Evolutionary conservation across 768 basidiomycete genomes (phyloP).

Genomic region (Auricularia heimuer): DNA sequence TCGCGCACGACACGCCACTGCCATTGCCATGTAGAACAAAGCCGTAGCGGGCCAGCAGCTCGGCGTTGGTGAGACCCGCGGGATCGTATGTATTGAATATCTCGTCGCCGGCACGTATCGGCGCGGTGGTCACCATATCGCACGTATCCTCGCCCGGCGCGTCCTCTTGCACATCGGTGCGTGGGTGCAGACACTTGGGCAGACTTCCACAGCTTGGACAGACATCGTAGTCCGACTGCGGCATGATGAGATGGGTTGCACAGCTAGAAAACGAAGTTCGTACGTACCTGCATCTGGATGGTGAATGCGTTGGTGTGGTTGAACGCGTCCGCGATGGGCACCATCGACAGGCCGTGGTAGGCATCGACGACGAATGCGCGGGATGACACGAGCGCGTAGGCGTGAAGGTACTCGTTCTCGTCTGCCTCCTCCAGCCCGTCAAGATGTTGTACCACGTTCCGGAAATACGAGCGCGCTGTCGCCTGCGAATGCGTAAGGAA

Average conservation of each 20-base stretch:
- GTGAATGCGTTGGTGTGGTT: slow-evolving; percentile 63
- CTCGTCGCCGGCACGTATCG: slow-evolving; percentile 42
- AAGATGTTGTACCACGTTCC: not conserved
- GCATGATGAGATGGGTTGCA: not conserved
- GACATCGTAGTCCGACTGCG: slow-evolving; percentile 63
- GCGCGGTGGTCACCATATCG: slow-evolving; percentile 58
- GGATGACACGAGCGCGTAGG: slow-evolving; percentile 64
- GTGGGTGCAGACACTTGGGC: slow-evolving; percentile 58
- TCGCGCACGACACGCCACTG: not conserved
- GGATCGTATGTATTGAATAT: slow-evolving; percentile 70
- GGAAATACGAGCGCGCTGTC: not conserved
- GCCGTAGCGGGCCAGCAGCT: slow-evolving; percentile 60
- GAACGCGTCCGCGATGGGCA: slow-evolving; percentile 81
- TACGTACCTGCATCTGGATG: slow-evolving; percentile 58
- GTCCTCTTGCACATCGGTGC: slow-evolving; percentile 11
- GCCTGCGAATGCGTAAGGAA: not conserved
- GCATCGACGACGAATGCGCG: slow-evolving; percentile 77
- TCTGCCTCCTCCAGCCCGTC: not conserved
- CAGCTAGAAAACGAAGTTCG: not conserved
- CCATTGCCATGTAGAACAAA: slow-evolving; percentile 65
- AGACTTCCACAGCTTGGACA: slow-evolving; percentile 64
- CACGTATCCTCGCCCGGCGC: slow-evolving; percentile 17
- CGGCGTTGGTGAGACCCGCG: slow-evolving; percentile 51
- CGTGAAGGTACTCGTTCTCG: slow-evolving; percentile 35
- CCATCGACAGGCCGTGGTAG: slow-evolving; percentile 73